Evolutionary conservation across 179 eudicot genomes (phyloP).

Genomic region (Amaranthus tricolor): DNA sequence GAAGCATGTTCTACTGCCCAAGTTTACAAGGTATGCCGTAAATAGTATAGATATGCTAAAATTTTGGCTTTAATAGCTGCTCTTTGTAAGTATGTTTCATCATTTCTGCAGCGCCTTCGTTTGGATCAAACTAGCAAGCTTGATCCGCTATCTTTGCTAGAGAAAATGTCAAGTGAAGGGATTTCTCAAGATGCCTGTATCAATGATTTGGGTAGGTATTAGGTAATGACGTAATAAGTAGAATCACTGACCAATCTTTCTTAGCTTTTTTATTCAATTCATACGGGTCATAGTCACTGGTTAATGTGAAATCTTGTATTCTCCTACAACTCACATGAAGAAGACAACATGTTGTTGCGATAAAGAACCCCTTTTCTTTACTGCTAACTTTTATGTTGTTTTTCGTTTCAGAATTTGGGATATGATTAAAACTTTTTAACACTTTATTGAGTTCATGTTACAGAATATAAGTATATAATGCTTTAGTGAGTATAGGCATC

Average conservation of each 20-base stretch:
- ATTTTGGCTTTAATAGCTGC: slow-evolving; percentile 5
- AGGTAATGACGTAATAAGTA: too few species aligned
- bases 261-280: not conserved
- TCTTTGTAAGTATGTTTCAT: slow-evolving; percentile 7
- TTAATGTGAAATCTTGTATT: not conserved
- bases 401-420: not conserved
- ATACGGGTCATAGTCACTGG: not conserved
- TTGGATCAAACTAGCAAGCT: slow-evolving; percentile 69
- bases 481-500: not conserved
- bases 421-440: not conserved
- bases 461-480: not conserved
- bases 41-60: not conserved
- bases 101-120: slow-evolving; percentile 50
- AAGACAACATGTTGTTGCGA: not conserved
- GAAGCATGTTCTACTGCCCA: slow-evolving; percentile 92
- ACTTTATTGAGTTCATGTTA: not conserved
- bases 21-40: slow-evolving; percentile 77
- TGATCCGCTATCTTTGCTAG: slow-evolving; percentile 73
- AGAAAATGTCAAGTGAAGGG: slow-evolving; percentile 68
- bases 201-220: slow-evolving; percentile 82
- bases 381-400: too few species aligned
- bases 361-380: too few species aligned
- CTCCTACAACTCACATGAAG: not conserved
- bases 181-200: slow-evolving; percentile 93
- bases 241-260: not conserved